phyloP scores from a whole-genome alignment of 352 stramenopile genomes.

The Elongisporangium prolatum region DNA sequence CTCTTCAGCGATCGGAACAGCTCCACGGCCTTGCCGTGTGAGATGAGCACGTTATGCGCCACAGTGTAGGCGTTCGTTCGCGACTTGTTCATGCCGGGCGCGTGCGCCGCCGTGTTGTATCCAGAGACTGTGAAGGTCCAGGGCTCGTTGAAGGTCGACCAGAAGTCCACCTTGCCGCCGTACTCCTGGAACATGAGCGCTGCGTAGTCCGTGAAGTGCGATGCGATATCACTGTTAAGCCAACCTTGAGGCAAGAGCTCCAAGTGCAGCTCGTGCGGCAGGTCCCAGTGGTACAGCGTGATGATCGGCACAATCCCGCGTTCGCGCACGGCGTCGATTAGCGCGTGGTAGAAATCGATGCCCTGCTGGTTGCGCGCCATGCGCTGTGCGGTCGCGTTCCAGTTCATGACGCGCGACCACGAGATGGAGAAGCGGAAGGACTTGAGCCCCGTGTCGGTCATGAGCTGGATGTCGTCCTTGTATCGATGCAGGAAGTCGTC shows the following conservation, averaged over 20 bases:
- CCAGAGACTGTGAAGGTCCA: conserved; percentile 84
- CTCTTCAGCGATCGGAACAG: conserved; percentile 81
- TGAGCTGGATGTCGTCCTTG: conserved; percentile 79
- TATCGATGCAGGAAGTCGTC: conserved; percentile 88
- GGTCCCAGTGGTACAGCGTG: conserved; percentile 21
- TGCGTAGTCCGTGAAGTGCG: conserved; percentile 86
- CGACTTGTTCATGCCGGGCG: conserved; percentile 36
- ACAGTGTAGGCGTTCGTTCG: conserved; percentile 44
- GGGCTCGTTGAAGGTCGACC: conserved; percentile 95
- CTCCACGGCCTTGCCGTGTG: conserved; percentile 81
- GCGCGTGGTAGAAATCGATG: conserved; percentile 23
- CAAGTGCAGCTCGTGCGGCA: conserved; percentile 67
- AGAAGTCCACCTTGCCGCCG: conserved; percentile 89
- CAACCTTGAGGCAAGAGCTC: conserved; percentile 68
- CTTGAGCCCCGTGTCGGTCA: conserved; percentile 83
- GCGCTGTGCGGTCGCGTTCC: conserved; percentile 8
- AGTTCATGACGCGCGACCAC: conserved; percentile 29
- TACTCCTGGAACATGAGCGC: conserved; percentile 89
- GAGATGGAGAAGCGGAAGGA: conserved; percentile 69
- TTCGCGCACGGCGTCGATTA: conserved; percentile 18
- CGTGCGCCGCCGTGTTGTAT: conserved; percentile 71
- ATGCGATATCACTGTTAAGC: conserved; percentile 55
- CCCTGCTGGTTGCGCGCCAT: conserved; percentile 20
- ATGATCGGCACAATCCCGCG: conserved; percentile 18
- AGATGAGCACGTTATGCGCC: conserved; percentile 89